These are phyloP conservation scores for Solanum corneliomulleri DNA, from an alignment of 257 asterid species.

Conservation along the genomic window DNA sequence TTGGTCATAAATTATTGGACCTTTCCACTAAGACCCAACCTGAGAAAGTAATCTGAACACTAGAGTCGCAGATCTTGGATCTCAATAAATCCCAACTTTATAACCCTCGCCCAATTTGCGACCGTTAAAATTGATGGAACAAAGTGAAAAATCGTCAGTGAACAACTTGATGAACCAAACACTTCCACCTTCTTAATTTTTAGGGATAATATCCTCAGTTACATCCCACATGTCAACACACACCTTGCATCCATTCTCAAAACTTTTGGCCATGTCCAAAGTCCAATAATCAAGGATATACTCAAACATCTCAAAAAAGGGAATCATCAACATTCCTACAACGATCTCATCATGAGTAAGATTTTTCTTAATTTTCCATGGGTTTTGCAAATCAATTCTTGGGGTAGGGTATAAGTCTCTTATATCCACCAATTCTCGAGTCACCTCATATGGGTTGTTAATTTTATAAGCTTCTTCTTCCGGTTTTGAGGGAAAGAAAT, in stretches of 20 bases:
- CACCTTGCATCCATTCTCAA: background rate
- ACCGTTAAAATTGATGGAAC: too few species aligned
- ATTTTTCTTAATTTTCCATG: constrained; percentile 40
- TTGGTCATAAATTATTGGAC: too few species aligned
- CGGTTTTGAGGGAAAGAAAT: constrained; percentile 16
- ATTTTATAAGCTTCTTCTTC: background rate
- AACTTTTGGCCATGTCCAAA: constrained; percentile 18
- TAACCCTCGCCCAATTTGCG: too few species aligned
- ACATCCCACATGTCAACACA: too few species aligned
- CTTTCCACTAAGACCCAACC: too few species aligned
- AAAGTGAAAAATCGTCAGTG: too few species aligned
- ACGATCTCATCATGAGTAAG: background rate
- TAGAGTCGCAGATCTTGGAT: too few species aligned
- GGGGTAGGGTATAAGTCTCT: constrained; percentile 8
- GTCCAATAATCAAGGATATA: background rate
- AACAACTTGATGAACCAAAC: too few species aligned
- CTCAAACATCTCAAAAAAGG: constrained; percentile 12
- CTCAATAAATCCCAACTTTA: too few species aligned
- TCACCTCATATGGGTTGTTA: background rate
- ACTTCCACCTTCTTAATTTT: too few species aligned
- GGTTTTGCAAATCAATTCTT: constrained; percentile 1
- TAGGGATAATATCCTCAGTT: too few species aligned
- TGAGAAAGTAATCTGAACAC: too few species aligned
- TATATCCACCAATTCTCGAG: background rate
- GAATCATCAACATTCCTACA: background rate